These are phyloP conservation scores for Calophaca sinica DNA, from an alignment of 306 rosid species.

Conservation along the genomic window DNA sequence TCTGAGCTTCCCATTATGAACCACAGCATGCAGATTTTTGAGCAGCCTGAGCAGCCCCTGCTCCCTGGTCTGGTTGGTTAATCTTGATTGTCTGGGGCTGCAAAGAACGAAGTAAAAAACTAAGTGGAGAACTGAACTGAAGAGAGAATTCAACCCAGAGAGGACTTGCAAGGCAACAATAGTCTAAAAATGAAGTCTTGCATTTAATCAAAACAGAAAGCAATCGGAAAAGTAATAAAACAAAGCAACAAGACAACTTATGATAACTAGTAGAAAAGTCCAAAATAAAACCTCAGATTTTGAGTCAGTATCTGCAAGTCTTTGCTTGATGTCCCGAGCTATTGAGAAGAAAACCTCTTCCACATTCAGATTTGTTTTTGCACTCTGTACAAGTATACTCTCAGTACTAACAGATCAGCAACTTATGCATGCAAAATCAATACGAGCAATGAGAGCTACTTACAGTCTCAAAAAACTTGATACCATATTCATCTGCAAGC, in stretches of 20 bases:
- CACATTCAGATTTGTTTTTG: slow-evolving; percentile 93
- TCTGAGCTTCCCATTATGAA: slow-evolving; percentile 54
- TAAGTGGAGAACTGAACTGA: neutral
- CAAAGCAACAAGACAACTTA: slow-evolving; percentile 19
- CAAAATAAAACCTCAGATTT: slow-evolving; percentile 72
- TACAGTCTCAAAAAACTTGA: slow-evolving; percentile 96
- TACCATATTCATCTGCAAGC: slow-evolving; percentile 94
- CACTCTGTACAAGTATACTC: slow-evolving; percentile 70
- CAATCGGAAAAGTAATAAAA: neutral
- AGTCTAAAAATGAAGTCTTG: slow-evolving; percentile 20
- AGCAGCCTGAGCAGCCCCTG: slow-evolving; percentile 70
- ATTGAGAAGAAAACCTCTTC: slow-evolving; percentile 97
- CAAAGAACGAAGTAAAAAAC: slow-evolving; percentile 44
- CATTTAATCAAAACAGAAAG: neutral
- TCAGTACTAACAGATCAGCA: slow-evolving; percentile 45
- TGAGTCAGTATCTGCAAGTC: slow-evolving; percentile 91
- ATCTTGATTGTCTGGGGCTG: slow-evolving; percentile 94
- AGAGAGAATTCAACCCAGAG: neutral
- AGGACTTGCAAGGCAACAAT: neutral
- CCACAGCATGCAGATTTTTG: slow-evolving; percentile 92
- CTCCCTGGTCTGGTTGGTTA: slow-evolving; percentile 81
- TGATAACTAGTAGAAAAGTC: slow-evolving; percentile 33
- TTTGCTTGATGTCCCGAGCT: slow-evolving; percentile 95
- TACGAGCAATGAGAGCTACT: slow-evolving; percentile 48
- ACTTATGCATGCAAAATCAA: slow-evolving; percentile 23